Evolutionary conservation across 768 basidiomycete species (phyloP).

Genomic region (Lactifluus volemus): DNA sequence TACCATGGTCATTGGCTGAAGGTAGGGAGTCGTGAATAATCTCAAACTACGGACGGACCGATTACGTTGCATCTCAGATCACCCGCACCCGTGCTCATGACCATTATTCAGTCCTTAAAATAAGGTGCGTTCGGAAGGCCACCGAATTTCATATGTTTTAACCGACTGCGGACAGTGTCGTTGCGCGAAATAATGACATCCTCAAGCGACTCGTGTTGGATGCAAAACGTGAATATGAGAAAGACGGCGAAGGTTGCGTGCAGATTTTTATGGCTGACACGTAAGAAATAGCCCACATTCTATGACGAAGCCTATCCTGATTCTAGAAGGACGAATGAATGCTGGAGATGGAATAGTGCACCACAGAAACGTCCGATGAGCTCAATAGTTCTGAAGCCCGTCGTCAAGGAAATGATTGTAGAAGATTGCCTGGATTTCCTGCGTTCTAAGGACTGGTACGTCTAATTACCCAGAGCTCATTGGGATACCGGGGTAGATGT

Average conservation of each 20-base stretch:
- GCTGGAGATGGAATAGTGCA: conserved; percentile 86
- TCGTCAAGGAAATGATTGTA: conserved; percentile 85
- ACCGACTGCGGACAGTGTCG: conserved; percentile 43
- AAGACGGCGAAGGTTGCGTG: conserved; percentile 84
- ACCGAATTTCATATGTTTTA: conserved; percentile 19
- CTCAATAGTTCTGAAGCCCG: conserved; percentile 85
- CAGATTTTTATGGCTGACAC: conserved; percentile 86
- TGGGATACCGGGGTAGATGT: conserved; percentile 4
- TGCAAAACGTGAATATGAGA: conserved; percentile 83
- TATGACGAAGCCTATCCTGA: conserved; percentile 11
- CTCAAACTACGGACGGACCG: conserved; percentile 16
- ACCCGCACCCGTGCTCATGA: conserved; percentile 74
- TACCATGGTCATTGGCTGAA: conserved; percentile 85
- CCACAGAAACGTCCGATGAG: conserved; percentile 86
- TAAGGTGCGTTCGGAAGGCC: conserved; percentile 43
- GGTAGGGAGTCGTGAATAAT: conserved; percentile 33
- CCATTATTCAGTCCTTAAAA: conserved; percentile 66
- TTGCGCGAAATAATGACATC: conserved; percentile 82
- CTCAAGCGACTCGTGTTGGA: conserved; percentile 80
- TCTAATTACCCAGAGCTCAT: conserved; percentile 19
- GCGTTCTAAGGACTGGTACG: conserved; percentile 77
- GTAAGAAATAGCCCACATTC: conserved; percentile 40
- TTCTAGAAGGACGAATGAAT: conserved; percentile 48
- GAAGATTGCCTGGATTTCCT: conserved; percentile 82
- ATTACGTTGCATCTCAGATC: conserved; percentile 39